Base-by-base conservation (phyloP, 371 early-diverging fungal species). In the Saksenaea oblongispora region DNA sequence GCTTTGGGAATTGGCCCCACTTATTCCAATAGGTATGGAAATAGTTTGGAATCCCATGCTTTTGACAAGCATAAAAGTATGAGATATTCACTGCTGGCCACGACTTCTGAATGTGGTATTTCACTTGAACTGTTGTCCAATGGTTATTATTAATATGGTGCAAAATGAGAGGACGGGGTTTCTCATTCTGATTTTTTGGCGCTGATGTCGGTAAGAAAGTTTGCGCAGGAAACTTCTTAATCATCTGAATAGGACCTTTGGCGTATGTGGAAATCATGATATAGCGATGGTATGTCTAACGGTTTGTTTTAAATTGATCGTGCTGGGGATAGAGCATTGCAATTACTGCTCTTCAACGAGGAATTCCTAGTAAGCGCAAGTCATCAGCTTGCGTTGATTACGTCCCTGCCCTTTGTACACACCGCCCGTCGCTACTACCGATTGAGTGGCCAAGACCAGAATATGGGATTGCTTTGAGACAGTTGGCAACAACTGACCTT, bases 401-500 rank as follows among this genome's bases (percentile, higher is more conserved):
- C n/a, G n/a, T n/a, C n/a, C n/a, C n/a, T n/a, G n/a, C 80, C 75
- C 74, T 81, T 80, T 82, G 79, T 82, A 82, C 80, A 82, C 80
- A 82, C 82, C 78, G 82, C 80, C 79, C 81, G 78, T 80, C 80
- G 79, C 82, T 84, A 85, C 84, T 84, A 84, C 85, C 82, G 84
- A 84, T 86, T 84, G 82, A 78, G 80, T 82, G 84, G 78, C 42
- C 65, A 82, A 78, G 84, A 76, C 78, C 83, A 85, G 82, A 62
- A 77, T 73, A 73, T 75, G 71, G 82, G 87, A 85, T 80, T 74
- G 75, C 62, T 59, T 66, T 59, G 58, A 61, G 63, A 67, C 66
- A 66, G 73, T 73, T 80, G 70, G n/a, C n/a, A n/a, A n/a, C n/a
- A n/a, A n/a, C n/a, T n/a, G n/a, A n/a, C n/a, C n/a, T n/a, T n/a